Evolutionary conservation across 176 grass and related monocot genomes (phyloP).

Genomic region (Oryza meridionalis): DNA sequence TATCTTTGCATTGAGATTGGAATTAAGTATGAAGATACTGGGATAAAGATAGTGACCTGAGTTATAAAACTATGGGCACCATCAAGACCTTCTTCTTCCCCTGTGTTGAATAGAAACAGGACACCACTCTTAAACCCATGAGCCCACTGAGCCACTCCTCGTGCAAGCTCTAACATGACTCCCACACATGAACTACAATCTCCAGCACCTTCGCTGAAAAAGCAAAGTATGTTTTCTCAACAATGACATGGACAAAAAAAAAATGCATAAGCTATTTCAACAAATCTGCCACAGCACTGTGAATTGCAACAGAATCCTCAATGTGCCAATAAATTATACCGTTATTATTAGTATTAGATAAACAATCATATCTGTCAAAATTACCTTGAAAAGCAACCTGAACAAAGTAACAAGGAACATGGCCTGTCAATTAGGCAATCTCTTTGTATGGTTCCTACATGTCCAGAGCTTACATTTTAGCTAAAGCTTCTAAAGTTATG

Average conservation of each 20-base stretch:
- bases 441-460: slow-evolving; percentile 14
- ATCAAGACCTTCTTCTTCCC: slow-evolving; percentile 97
- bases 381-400: slow-evolving; percentile 3
- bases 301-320: background rate
- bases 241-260: slow-evolving; percentile 1
- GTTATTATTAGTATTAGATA: slow-evolving; percentile 12
- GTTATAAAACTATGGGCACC: slow-evolving; percentile 99
- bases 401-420: slow-evolving; percentile 22
- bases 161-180: slow-evolving; percentile 98
- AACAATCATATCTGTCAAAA: slow-evolving; percentile 12
- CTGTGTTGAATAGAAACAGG: slow-evolving; percentile 95
- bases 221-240: slow-evolving; percentile 19
- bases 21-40: slow-evolving; percentile 5
- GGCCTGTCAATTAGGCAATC: background rate
- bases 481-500: background rate
- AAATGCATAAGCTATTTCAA: slow-evolving; percentile 7
- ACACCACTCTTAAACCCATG: slow-evolving; percentile 88
- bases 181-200: slow-evolving; percentile 96
- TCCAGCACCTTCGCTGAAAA: slow-evolving; percentile 84
- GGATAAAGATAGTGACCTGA: slow-evolving; percentile 68
- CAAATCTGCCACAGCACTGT: background rate
- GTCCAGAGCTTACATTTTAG: background rate
- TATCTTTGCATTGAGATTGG: background rate
- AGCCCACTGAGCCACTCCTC: slow-evolving; percentile 85
- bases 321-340: background rate